phyloP scores from a whole-genome alignment of 495 filamentous ascomycete species.

The Gamarada debralockiae region DNA sequence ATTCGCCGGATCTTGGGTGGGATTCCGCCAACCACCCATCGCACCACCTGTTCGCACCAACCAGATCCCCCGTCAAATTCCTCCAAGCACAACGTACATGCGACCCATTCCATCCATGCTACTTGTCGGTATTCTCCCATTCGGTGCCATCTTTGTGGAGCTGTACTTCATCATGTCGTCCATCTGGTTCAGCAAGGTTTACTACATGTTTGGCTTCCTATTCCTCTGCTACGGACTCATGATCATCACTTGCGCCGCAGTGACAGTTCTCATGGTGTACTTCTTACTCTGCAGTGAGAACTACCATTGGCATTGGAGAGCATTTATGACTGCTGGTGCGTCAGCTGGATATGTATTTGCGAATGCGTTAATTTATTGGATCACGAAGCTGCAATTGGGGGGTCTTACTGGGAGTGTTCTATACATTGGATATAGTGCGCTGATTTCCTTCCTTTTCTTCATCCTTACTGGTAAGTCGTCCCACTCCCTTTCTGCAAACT shows the following conservation, averaged over 20 bases:
- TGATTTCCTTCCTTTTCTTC: slow-evolving; percentile 89
- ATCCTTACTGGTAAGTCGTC: slow-evolving; percentile 78
- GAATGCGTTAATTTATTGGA: slow-evolving; percentile 84
- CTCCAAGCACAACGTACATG: slow-evolving; percentile 74
- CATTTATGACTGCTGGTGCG: slow-evolving; percentile 83
- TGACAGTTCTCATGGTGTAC: slow-evolving; percentile 89
- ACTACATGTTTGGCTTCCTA: slow-evolving; percentile 99
- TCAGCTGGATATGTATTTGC: slow-evolving; percentile 87
- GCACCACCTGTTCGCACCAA: slow-evolving; percentile 88
- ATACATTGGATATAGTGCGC: slow-evolving; percentile 87
- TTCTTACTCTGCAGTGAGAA: slow-evolving; percentile 94
- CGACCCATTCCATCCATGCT: slow-evolving; percentile 83
- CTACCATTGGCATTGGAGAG: slow-evolving; percentile 98
- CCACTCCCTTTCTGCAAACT: neutral
- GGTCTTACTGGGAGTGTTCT: slow-evolving; percentile 82
- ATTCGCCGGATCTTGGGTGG: slow-evolving; percentile 87
- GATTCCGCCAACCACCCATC: slow-evolving; percentile 63
- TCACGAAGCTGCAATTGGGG: slow-evolving; percentile 77
- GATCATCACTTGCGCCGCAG: slow-evolving; percentile 91
- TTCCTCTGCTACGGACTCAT: slow-evolving; percentile 97
- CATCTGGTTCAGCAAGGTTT: slow-evolving; percentile 96
- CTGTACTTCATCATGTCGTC: slow-evolving; percentile 98
- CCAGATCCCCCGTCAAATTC: slow-evolving; percentile 96
- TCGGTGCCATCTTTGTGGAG: slow-evolving; percentile 95
- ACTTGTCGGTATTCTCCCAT: slow-evolving; percentile 86